Conservation (phyloP, 768 basidiomycete species). For the Phanerodontia chrysosporium region DNA sequence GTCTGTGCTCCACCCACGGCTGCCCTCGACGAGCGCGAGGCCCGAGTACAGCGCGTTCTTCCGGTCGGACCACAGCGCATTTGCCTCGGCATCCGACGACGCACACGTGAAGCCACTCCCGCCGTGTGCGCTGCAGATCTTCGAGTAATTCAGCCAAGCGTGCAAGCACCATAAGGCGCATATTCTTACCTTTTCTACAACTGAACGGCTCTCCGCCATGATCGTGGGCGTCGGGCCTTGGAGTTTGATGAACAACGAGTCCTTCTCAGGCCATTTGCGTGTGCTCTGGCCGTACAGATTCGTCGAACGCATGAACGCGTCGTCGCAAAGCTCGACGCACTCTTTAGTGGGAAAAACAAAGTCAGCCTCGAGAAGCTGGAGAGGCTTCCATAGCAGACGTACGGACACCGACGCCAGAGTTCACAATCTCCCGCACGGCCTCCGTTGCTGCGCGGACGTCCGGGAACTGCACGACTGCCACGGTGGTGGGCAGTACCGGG, state of each 20-base stretch:
- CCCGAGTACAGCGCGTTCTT: constrained; percentile 80
- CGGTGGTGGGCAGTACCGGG: constrained; percentile 76
- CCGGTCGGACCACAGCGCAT: constrained; percentile 77
- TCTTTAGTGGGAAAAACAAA: constrained; percentile 36
- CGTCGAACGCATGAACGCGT: constrained; percentile 15
- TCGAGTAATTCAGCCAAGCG: neutral
- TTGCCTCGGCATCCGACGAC: constrained; percentile 67
- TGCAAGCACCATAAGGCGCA: no score
- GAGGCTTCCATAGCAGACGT: neutral
- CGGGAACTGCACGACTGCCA: constrained; percentile 86
- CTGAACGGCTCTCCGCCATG: constrained; percentile 41
- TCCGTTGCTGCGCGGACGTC: constrained; percentile 71
- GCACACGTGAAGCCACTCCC: constrained; percentile 71
- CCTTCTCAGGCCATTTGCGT: constrained; percentile 58
- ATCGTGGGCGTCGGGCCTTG: constrained; percentile 59
- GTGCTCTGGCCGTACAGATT: constrained; percentile 13
- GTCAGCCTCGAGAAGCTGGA: neutral
- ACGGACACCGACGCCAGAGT: constrained; percentile 20
- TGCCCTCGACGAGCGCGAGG: constrained; percentile 57
- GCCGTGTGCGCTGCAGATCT: constrained; percentile 62
- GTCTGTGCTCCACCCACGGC: constrained; percentile 81
- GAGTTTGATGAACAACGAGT: constrained; percentile 89
- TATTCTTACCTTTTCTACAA: neutral
- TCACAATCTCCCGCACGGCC: constrained; percentile 78
- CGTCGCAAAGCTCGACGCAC: constrained; percentile 84